These are phyloP conservation scores for Castanopsis chinensis DNA, from an alignment of 306 rosid genomes.

Conservation along the genomic window DNA sequence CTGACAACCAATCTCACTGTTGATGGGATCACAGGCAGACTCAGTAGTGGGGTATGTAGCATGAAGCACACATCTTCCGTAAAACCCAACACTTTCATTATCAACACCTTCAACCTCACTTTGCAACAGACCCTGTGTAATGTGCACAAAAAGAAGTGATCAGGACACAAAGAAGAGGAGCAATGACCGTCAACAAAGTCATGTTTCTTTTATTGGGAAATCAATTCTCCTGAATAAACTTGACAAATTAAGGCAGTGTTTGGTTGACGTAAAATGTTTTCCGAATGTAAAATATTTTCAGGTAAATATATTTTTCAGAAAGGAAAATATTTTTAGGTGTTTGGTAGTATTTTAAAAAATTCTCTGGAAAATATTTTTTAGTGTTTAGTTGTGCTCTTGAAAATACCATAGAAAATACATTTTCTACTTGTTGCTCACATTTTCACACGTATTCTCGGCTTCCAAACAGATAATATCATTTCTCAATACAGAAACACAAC, in stretches of 20 bases:
- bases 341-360: too few species aligned
- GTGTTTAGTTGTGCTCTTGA: too few species aligned
- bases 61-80: slow-evolving; percentile 63
- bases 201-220: neutral
- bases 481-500: too few species aligned
- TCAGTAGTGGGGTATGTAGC: slow-evolving; percentile 32
- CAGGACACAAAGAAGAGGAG: neutral
- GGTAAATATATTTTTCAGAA: too few species aligned
- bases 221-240: neutral
- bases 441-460: too few species aligned
- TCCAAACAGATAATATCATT: too few species aligned
- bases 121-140: slow-evolving; percentile 61
- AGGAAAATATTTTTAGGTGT: too few species aligned
- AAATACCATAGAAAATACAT: too few species aligned
- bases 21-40: slow-evolving; percentile 24
- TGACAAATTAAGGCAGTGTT: neutral
- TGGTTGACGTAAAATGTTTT: too few species aligned
- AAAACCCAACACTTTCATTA: slow-evolving; percentile 56
- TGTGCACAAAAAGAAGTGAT: neutral
- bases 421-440: too few species aligned
- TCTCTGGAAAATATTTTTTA: too few species aligned
- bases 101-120: slow-evolving; percentile 59
- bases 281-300: too few species aligned
- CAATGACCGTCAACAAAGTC: neutral
- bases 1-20: slow-evolving; percentile 22